phyloP scores from a whole-genome alignment of 2,329 filamentous ascomycete species.

The Penicillium fuscoglaucum region DNA sequence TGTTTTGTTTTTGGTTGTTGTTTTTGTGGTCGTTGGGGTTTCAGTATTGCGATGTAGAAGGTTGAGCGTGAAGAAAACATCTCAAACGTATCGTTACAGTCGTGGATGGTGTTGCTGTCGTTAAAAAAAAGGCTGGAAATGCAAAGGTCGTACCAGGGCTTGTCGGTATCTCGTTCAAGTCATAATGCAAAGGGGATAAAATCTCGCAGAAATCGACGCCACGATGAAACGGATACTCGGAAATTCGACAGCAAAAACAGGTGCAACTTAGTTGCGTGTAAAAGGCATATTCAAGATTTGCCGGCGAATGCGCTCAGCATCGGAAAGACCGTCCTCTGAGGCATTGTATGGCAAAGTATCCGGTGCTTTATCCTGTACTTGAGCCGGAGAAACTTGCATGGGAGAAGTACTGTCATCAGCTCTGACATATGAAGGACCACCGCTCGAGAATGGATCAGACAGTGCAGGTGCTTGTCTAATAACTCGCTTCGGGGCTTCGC shows the following conservation, averaged over 20 bases:
- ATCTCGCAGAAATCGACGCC: slow-evolving; percentile 26
- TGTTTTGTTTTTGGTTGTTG: neutral
- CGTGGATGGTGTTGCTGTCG: slow-evolving; percentile 38
- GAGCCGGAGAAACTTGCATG: slow-evolving; percentile 17
- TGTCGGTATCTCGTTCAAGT: slow-evolving; percentile 30
- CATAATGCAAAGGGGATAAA: slow-evolving; percentile 29
- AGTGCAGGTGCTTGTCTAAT: slow-evolving; percentile 45
- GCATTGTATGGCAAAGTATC: slow-evolving; percentile 32
- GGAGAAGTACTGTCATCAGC: slow-evolving; percentile 18
- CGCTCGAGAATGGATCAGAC: slow-evolving; percentile 46
- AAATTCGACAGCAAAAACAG: slow-evolving; percentile 12
- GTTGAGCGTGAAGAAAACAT: slow-evolving; percentile 9
- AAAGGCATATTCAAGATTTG: slow-evolving; percentile 42
- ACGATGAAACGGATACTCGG: slow-evolving; percentile 23
- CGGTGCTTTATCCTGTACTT: slow-evolving; percentile 16
- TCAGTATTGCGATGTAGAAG: slow-evolving; percentile 14
- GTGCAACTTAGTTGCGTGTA: slow-evolving; percentile 28
- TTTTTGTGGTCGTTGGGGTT: slow-evolving; percentile 14
- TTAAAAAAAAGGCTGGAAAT: slow-evolving; percentile 29
- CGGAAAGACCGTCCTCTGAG: slow-evolving; percentile 38
- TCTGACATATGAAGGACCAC: slow-evolving; percentile 23
- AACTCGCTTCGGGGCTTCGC: slow-evolving; percentile 31
- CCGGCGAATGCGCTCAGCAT: slow-evolving; percentile 42
- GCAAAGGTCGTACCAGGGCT: slow-evolving; percentile 9
- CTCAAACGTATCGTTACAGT: slow-evolving; percentile 33